Evolutionary conservation across 306 rosid species (phyloP).

Genomic region (Coriaria nepalensis): DNA sequence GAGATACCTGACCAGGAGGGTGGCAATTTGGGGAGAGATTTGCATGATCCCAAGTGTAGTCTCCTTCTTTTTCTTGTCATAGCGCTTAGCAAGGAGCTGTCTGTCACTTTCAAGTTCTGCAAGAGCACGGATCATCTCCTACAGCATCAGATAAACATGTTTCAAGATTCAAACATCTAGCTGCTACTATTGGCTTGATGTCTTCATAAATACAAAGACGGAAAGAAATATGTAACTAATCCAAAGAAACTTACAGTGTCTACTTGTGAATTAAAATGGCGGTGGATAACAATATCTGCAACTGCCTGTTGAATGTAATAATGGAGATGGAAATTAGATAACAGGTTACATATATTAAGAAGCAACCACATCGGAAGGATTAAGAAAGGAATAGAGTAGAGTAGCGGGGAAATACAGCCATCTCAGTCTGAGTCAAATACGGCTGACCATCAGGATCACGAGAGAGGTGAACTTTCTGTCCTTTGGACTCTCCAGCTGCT

Average conservation of each 20-base stretch:
- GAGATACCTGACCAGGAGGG: slow-evolving; percentile 53
- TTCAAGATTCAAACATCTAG: not conserved
- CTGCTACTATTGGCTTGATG: not conserved
- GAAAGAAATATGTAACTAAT: not conserved
- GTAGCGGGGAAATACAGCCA: slow-evolving; percentile 39
- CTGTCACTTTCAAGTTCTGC: slow-evolving; percentile 86
- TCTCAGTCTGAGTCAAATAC: slow-evolving; percentile 77
- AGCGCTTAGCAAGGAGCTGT: slow-evolving; percentile 39
- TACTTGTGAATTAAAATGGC: slow-evolving; percentile 40
- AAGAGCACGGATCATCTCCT: slow-evolving; percentile 72
- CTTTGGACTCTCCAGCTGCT: slow-evolving; percentile 63
- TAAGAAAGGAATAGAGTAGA: not conserved
- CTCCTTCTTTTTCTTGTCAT: slow-evolving; percentile 34
- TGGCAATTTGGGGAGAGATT: slow-evolving; percentile 33
- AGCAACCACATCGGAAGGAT: not conserved
- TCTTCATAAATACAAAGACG: not conserved
- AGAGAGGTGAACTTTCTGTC: slow-evolving; percentile 59
- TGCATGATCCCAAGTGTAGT: slow-evolving; percentile 64
- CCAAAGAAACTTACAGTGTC: slow-evolving; percentile 48
- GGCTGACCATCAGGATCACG: slow-evolving; percentile 93
- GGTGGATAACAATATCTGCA: slow-evolving; percentile 37
- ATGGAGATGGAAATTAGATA: slow-evolving; percentile 2
- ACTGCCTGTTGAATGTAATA: slow-evolving; percentile 60
- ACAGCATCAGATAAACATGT: slow-evolving; percentile 13
- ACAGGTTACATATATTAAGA: not conserved